Conservation (phyloP, 768 basidiomycete species). For the Hygrocybe punicea region DNA sequence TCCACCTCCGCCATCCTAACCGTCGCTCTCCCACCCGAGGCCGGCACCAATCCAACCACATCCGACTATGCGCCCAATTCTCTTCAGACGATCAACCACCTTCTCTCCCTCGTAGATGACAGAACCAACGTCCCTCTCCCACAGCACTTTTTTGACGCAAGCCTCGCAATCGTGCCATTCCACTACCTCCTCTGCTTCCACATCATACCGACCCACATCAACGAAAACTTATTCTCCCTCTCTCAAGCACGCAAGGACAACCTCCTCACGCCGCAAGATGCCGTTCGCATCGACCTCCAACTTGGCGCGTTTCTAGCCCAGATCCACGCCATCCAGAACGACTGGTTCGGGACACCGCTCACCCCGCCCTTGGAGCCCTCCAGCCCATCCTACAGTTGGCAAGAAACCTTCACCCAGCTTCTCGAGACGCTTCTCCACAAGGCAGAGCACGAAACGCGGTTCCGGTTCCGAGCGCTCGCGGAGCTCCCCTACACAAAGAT, state of each 20-base stretch:
- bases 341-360: slow-evolving; percentile 63
- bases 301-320: slow-evolving; percentile 59
- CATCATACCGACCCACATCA: slow-evolving; percentile 35
- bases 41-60: background rate
- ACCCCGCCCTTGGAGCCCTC: slow-evolving; percentile 20
- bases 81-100: background rate
- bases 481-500: slow-evolving; percentile 42
- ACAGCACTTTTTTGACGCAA: slow-evolving; percentile 46
- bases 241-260: slow-evolving; percentile 32
- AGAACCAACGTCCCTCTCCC: background rate
- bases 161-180: slow-evolving; percentile 44
- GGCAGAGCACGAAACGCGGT: slow-evolving; percentile 33
- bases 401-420: slow-evolving; percentile 62
- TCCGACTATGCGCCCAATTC: background rate
- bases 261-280: slow-evolving; percentile 38
- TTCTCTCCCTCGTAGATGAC: background rate
- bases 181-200: slow-evolving; percentile 51
- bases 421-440: slow-evolving; percentile 56
- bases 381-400: slow-evolving; percentile 62
- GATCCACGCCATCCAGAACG: slow-evolving; percentile 71
- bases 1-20: too few species aligned
- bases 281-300: slow-evolving; percentile 51
- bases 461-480: background rate
- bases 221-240: slow-evolving; percentile 14
- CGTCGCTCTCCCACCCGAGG: too few species aligned